Base-by-base conservation (phyloP, 345 rosid species). In the Durio zibethinus region DNA sequence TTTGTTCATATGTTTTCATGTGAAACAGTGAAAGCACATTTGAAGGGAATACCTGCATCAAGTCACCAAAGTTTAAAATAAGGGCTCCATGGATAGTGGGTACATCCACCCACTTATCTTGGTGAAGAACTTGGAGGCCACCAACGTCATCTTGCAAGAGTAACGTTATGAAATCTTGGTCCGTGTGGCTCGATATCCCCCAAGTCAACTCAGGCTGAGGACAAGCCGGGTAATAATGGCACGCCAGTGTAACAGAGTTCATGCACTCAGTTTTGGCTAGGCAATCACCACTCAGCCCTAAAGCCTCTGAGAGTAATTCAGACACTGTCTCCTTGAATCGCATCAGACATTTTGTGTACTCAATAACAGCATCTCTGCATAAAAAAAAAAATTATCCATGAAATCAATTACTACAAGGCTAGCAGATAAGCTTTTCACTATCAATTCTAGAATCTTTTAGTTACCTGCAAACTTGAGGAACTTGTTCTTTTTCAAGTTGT, bases 121-220 rank as follows among this genome's bases (percentile, higher is more conserved):
- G 73, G 38, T 69, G 31, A 25, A 45, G 73, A 69, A 69, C 56
- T 69, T 69, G 56, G 36, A 69, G 73, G 7, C 38, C 73, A 25
- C 73, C 73, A 15, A 25, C 20, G 2, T 45, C 56, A 69, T 45
- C 73, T 15, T 69, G 73, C 10, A 25, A 15, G 23, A 69, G 20
- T 15, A 69, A 14, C 1, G 73, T 69, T 10, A 69, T 10, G 23
- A 45, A 69, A 69, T 69, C 14, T 8, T 20, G 12, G 73, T 69
- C 73, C 11, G 36, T 25, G 27, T 69, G 73, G 15, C 52, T 69
- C 1, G 38, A 3, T 45, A 69, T 2, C 5, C 53, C 35, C n/a
- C 9, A 69, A 14, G 56, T 45, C 54, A 43, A 15, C 12, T 68
- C 73, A 3, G 73, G 73, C 5, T 68, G 23, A 15, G 54, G 56